A percentile compares a stretch with the other conserved stretches of the same genome.
phyloP scores from a whole-genome alignment of 2,329 filamentous ascomycete genomes.

The Didymella glomerata region DNA sequence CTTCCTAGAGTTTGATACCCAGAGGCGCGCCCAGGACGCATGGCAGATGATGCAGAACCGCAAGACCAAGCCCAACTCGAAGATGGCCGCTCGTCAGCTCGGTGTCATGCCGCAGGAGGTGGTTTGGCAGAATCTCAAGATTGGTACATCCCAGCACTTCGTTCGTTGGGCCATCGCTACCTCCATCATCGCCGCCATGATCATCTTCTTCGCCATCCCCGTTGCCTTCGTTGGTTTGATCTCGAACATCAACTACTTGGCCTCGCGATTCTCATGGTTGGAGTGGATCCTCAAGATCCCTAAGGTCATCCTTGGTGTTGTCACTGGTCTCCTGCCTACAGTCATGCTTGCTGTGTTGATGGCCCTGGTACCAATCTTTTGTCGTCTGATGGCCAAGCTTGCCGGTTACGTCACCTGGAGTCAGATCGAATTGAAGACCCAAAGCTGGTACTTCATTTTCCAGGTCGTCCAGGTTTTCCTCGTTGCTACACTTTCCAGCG shows the following conservation, averaged over 20 bases:
- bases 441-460: constrained; percentile 92
- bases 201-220: constrained; percentile 58
- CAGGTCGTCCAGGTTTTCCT: constrained; percentile 96
- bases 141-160: constrained; percentile 46
- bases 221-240: constrained; percentile 56
- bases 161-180: constrained; percentile 47
- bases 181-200: constrained; percentile 52
- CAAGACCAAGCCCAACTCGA: constrained; percentile 47
- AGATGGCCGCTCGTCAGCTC: constrained; percentile 53
- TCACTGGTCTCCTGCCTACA: constrained; percentile 57
- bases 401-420: constrained; percentile 53
- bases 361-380: constrained; percentile 56
- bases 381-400: constrained; percentile 49
- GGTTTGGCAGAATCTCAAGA: constrained; percentile 57
- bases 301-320: constrained; percentile 52
- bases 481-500: constrained; percentile 81
- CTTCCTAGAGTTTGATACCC: constrained; percentile 86
- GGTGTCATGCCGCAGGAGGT: constrained; percentile 57
- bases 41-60: constrained; percentile 69
- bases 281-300: constrained; percentile 55
- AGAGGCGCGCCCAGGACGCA: constrained; percentile 84
- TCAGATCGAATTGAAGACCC: constrained; percentile 73
- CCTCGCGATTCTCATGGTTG: constrained; percentile 50
- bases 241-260: constrained; percentile 57
- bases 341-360: constrained; percentile 56